Base-by-base conservation (phyloP, 495 filamentous ascomycete species). In the Pyronema domesticum region DNA sequence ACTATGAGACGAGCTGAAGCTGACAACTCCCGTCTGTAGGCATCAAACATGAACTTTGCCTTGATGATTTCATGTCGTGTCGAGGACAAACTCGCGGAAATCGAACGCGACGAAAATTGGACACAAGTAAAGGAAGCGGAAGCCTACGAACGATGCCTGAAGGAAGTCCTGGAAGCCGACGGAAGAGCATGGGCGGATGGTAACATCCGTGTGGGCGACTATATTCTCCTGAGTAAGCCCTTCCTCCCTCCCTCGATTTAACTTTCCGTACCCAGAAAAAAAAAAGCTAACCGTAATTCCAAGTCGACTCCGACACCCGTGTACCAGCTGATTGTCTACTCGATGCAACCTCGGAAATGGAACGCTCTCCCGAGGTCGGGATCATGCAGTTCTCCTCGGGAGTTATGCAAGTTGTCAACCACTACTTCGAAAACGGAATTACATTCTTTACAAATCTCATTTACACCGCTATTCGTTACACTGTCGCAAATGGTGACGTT, bases 361-460 rank as follows among this genome's bases (percentile, higher is more conserved):
- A 87, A 65, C 79, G 77, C 50, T 85, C 80, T 7, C 83, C 82
- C 10, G 78, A 87, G 65, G 83, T 87, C 19, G 83, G 79, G 46
- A 87, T 87, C 69, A 77, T 87, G 73, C 83, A 87, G 62, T 86
- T 81, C 70, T 80, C 77, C 11, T 86, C 83, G 14, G 83, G 83
- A 59, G 83, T 87, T 67, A 86, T 86, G 83, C 80, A 87, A 62
- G 83, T 87, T 18, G 76, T 80, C 30, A 69, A 80, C 63, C 80
- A 76, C 19, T 83, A 81, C 62, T 84, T 84, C 53, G 80, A 83
- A 65, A 81, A 81, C 58, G 80, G 80, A 57, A 85, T 87, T 59
- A 86, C 83, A 37, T 89, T 86, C 72, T 89, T 89, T 71, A 89
- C 84, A 46, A 81, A 88, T 65, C 74, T 89, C 14, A 81, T 89